Percentiles rank a stretch among this genome's conserved stretches.
These are phyloP conservation scores for Musa acuminata DNA, from an alignment of 176 grass and related monocot genomes.

Conservation along the genomic window DNA sequence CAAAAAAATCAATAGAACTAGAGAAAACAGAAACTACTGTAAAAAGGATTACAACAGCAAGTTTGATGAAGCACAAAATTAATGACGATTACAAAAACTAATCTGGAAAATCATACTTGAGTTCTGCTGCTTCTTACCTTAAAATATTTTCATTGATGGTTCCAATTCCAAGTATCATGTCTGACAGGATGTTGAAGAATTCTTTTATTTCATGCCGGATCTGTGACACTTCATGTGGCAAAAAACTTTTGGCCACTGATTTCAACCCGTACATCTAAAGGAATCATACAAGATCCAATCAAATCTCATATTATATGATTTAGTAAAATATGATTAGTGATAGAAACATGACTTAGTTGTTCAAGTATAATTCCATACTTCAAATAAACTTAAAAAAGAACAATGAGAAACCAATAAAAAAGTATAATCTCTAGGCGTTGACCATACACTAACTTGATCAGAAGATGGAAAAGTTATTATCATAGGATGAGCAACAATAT, in stretches of 20 bases:
- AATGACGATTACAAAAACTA: constrained; percentile 1
- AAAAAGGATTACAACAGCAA: constrained; percentile 16
- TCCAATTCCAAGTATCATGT: constrained; percentile 54
- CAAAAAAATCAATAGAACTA: neutral
- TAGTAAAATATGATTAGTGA: neutral
- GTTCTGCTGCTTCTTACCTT: constrained; percentile 32
- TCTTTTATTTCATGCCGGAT: constrained; percentile 30
- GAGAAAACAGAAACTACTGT: constrained; percentile 3
- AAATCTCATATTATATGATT: neutral
- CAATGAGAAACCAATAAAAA: no score
- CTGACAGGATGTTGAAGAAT: constrained; percentile 55
- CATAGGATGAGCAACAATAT: no score
- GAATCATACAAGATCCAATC: constrained; percentile 15
- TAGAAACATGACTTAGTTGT: neutral
- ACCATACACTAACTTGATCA: no score
- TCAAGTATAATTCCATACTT: no score
- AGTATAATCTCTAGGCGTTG: no score
- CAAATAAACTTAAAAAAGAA: no score
- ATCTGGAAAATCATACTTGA: constrained; percentile 3
- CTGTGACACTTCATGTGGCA: constrained; percentile 35
- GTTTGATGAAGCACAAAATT: constrained; percentile 13
- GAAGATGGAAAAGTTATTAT: no score
- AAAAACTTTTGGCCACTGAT: constrained; percentile 69
- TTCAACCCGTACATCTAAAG: constrained; percentile 84
- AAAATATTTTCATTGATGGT: constrained; percentile 41